Percentiles rank a stretch among this genome's conserved stretches.
Evolutionary conservation across 306 rosid species (phyloP).

Genomic region (Fagus sylvatica): DNA sequence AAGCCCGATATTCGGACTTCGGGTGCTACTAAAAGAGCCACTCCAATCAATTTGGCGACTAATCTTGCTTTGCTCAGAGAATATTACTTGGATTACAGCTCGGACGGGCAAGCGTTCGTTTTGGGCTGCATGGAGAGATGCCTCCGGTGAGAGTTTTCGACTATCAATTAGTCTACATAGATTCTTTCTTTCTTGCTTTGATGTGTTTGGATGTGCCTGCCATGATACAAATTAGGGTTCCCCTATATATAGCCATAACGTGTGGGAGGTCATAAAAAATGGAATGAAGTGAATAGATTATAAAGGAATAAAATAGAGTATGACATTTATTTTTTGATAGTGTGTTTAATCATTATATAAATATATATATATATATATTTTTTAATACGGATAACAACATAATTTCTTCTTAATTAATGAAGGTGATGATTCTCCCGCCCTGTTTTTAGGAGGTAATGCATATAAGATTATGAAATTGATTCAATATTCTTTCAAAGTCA

Average conservation of each 20-base stretch:
- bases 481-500: too few species aligned
- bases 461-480: too few species aligned
- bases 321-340: too few species aligned
- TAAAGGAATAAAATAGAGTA: too few species aligned
- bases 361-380: too few species aligned
- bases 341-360: too few species aligned
- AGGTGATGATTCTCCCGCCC: too few species aligned
- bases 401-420: too few species aligned
- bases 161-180: constrained; percentile 74
- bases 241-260: not conserved
- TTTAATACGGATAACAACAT: too few species aligned
- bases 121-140: constrained; percentile 87
- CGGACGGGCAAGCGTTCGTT: constrained; percentile 91
- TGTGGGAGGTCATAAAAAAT: too few species aligned
- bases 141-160: constrained; percentile 81
- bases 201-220: constrained; percentile 76
- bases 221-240: not conserved
- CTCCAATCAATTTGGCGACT: constrained; percentile 68
- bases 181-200: constrained; percentile 79
- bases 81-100: constrained; percentile 85
- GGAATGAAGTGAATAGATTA: too few species aligned
- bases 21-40: constrained; percentile 52
- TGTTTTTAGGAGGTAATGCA: too few species aligned
- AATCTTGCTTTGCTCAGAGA: constrained; percentile 71
- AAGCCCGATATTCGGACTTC: constrained; percentile 53